Percentiles rank a stretch among this genome's conserved stretches.
Evolutionary conservation across 108 stramenopile genomes (phyloP).

Genomic region (Pseudonitzschia delicatissima): DNA sequence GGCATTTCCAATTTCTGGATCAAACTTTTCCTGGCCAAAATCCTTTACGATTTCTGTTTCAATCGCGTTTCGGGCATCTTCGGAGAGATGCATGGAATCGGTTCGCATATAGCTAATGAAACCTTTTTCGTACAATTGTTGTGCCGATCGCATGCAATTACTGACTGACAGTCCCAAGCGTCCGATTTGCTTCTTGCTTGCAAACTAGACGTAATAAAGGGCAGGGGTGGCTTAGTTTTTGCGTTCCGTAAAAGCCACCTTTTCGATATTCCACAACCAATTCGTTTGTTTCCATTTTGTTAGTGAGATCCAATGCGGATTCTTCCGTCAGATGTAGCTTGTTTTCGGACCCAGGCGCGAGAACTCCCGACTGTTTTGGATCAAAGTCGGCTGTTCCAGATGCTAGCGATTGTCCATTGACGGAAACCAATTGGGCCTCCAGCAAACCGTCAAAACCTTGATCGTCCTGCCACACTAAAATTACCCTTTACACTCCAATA

Average conservation of each 20-base stretch:
- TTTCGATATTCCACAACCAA: constrained; percentile 30
- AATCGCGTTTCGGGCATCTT: constrained; percentile 41
- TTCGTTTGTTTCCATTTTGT: neutral
- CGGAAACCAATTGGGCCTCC: constrained; percentile 38
- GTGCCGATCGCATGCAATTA: constrained; percentile 70
- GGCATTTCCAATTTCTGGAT: neutral
- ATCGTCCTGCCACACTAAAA: constrained; percentile 18
- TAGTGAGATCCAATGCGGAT: constrained; percentile 23
- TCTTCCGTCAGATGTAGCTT: constrained; percentile 36
- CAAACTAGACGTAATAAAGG: constrained; percentile 79
- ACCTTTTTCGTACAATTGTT: constrained; percentile 76
- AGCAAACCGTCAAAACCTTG: constrained; percentile 14
- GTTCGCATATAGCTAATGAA: constrained; percentile 87
- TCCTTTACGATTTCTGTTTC: constrained; percentile 23
- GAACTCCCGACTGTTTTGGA: constrained; percentile 21
- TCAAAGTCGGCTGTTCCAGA: constrained; percentile 55
- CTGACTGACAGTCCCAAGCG: constrained; percentile 56
- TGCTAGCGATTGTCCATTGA: constrained; percentile 49
- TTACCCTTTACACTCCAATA: constrained; percentile 53
- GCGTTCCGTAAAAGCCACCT: constrained; percentile 28
- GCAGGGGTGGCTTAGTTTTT: constrained; percentile 44
- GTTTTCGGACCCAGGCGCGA: constrained; percentile 1
- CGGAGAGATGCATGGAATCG: constrained; percentile 64
- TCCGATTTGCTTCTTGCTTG: constrained; percentile 69
- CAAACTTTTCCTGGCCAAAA: constrained; percentile 34